A percentile compares a stretch with the other conserved stretches of the same genome.
These are phyloP conservation scores for Thalia dealbata DNA, from an alignment of 176 grass and related monocot genomes.

Conservation along the genomic window DNA sequence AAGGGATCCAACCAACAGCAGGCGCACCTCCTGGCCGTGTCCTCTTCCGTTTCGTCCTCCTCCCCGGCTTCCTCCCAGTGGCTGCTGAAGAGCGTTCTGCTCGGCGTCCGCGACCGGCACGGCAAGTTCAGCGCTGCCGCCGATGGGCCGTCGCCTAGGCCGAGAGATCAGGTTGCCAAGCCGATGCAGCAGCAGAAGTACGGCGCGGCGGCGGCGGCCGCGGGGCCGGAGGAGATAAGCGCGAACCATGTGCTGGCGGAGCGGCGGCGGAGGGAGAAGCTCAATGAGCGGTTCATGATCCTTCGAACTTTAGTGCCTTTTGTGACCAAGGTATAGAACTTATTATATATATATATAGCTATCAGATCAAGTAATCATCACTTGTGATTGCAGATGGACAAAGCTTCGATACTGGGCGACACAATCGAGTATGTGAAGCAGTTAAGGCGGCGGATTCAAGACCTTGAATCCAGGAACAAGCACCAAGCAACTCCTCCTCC, in stretches of 20 bases:
- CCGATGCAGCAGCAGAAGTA: neutral
- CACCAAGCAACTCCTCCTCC: neutral
- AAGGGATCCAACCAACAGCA: slow-evolving; percentile 10
- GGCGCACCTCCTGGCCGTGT: neutral
- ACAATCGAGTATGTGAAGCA: slow-evolving; percentile 95
- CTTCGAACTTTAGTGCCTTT: slow-evolving; percentile 75
- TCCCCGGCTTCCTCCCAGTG: slow-evolving; percentile 27
- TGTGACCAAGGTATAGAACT: slow-evolving; percentile 90
- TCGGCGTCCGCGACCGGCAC: slow-evolving; percentile 17
- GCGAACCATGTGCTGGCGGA: slow-evolving; percentile 75
- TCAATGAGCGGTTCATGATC: slow-evolving; percentile 74
- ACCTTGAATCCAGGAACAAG: slow-evolving; percentile 46
- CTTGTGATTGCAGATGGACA: slow-evolving; percentile 52
- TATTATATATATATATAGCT: no score
- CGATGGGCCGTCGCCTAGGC: slow-evolving; percentile 24
- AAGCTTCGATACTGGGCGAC: slow-evolving; percentile 66
- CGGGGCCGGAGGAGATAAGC: slow-evolving; percentile 32
- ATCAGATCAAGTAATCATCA: neutral
- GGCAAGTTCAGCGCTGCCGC: slow-evolving; percentile 7
- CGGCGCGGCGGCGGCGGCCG: neutral
- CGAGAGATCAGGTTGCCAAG: slow-evolving; percentile 11
- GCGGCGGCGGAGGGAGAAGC: slow-evolving; percentile 66
- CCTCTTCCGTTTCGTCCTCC: neutral
- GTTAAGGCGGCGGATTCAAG: slow-evolving; percentile 46
- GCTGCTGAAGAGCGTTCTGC: slow-evolving; percentile 45